These are phyloP conservation scores for Scalesia atractyloides DNA, from an alignment of 129 eudicot genomes.

Conservation along the genomic window DNA sequence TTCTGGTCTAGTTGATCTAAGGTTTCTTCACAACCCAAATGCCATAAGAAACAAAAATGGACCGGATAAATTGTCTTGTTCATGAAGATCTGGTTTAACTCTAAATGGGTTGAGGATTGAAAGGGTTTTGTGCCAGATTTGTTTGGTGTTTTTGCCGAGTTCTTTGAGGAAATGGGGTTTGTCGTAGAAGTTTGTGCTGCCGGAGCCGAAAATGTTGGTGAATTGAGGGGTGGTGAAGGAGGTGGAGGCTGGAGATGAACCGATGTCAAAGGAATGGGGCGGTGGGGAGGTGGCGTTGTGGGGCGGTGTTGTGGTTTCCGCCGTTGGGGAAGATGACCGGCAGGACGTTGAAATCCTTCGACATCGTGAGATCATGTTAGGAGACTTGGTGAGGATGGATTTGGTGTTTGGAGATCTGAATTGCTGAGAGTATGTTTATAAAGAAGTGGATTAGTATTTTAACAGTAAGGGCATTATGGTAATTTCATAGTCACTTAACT, in stretches of 20 bases:
- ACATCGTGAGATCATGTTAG: conserved; percentile 32
- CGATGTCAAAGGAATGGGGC: conserved; percentile 75
- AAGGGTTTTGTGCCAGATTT: conserved; percentile 81
- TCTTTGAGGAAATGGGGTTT: conserved; percentile 94
- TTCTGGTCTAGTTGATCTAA: too few relatives aligned
- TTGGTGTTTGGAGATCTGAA: too few relatives aligned
- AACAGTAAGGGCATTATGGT: too few relatives aligned
- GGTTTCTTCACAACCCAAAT: too few relatives aligned
- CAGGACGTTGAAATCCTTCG: conserved; percentile 71
- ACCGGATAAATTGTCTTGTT: conserved; percentile 78
- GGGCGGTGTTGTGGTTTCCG: conserved; percentile 51
- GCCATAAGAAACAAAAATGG: conserved; percentile 79
- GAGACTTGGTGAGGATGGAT: too few relatives aligned
- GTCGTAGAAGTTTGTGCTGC: conserved; percentile 57
- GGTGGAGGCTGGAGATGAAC: conserved; percentile 61
- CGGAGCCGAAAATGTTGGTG: conserved; percentile 37
- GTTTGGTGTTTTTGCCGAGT: conserved; percentile 85
- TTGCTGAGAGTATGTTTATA: too few relatives aligned
- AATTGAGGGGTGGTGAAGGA: conserved; percentile 60
- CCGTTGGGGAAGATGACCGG: conserved; percentile 86
- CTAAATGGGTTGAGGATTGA: conserved; percentile 54
- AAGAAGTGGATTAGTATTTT: too few relatives aligned
- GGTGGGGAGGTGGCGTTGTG: conserved; percentile 65
- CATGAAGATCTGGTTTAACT: conserved; percentile 66
- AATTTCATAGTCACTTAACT: too few relatives aligned